phyloP scores from a whole-genome alignment of 352 stramenopile species.

The Phytophthora agathidicida region DNA sequence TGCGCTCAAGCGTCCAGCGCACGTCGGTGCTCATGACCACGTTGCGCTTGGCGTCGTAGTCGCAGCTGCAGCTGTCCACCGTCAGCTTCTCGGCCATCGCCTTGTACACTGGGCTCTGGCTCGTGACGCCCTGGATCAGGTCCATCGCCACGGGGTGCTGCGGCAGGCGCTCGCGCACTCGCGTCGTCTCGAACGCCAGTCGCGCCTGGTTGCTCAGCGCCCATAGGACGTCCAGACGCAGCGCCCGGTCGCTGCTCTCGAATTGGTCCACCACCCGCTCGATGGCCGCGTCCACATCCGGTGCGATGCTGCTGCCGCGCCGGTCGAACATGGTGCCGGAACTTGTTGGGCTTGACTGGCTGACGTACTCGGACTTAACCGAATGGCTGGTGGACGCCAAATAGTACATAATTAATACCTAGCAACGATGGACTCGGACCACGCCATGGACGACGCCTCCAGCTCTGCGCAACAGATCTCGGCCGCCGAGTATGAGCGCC shows the following conservation, averaged over 20 bases:
- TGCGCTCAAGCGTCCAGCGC: slow-evolving; percentile 50
- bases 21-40: slow-evolving; percentile 63
- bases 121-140: slow-evolving; percentile 57
- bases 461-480: slow-evolving; percentile 44
- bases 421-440: slow-evolving; percentile 32
- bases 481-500: slow-evolving; percentile 57
- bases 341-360: slow-evolving; percentile 1
- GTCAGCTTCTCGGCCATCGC: slow-evolving; percentile 42
- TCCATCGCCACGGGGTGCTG: slow-evolving; percentile 72
- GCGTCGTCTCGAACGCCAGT: slow-evolving; percentile 73
- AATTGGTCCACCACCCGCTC: slow-evolving; percentile 79
- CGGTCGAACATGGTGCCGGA: slow-evolving; percentile 39
- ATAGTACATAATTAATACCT: no score
- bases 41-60: slow-evolving; percentile 70
- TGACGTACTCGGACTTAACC: slow-evolving; percentile 28
- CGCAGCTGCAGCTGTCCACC: slow-evolving; percentile 65
- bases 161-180: slow-evolving; percentile 58
- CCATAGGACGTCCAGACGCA: slow-evolving; percentile 74
- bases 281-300: slow-evolving; percentile 66
- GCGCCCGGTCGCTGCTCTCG: slow-evolving; percentile 65
- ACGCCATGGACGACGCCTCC: slow-evolving; percentile 30
- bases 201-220: slow-evolving; percentile 60
- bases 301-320: slow-evolving; percentile 65
- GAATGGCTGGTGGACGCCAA: neutral
- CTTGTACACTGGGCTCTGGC: slow-evolving; percentile 53